phyloP scores from a whole-genome alignment of 2,329 filamentous ascomycete genomes.

The Calonectria honghensis region DNA sequence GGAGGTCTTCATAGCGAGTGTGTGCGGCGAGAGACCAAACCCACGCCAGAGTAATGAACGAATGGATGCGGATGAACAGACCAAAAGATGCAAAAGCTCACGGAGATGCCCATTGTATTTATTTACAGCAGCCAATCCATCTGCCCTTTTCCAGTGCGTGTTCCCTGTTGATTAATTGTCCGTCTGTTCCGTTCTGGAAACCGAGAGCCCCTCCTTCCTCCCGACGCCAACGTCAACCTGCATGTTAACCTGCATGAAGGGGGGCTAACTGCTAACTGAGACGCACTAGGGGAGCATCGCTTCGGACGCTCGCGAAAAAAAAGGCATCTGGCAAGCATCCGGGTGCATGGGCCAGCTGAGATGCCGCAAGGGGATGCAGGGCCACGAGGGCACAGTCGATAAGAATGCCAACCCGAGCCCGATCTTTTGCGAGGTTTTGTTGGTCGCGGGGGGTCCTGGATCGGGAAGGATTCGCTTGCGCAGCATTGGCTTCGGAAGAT shows the following conservation, averaged over 20 bases:
- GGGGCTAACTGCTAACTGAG: conserved; percentile 5
- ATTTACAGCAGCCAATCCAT: neutral
- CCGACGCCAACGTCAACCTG: conserved; percentile 23
- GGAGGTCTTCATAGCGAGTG: conserved; percentile 45
- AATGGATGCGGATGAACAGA: conserved; percentile 21
- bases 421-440: conserved; percentile 35
- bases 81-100: neutral
- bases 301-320: neutral
- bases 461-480: conserved; percentile 29
- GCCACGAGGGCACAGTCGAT: neutral
- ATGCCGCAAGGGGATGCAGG: neutral
- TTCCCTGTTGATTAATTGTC: conserved; percentile 19
- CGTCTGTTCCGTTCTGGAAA: conserved; percentile 6
- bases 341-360: conserved; percentile 28
- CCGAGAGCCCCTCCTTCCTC: conserved; percentile 8
- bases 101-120: conserved; percentile 18
- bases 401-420: neutral
- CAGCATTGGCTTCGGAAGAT: conserved; percentile 33
- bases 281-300: conserved; percentile 26
- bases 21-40: neutral
- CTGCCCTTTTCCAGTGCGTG: neutral
- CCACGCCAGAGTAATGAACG: neutral
- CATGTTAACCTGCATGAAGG: neutral
- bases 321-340: neutral
- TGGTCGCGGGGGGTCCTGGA: conserved; percentile 27